Conservation (phyloP, 2,329 filamentous ascomycete genomes). For the Colletotrichum siamense region DNA sequence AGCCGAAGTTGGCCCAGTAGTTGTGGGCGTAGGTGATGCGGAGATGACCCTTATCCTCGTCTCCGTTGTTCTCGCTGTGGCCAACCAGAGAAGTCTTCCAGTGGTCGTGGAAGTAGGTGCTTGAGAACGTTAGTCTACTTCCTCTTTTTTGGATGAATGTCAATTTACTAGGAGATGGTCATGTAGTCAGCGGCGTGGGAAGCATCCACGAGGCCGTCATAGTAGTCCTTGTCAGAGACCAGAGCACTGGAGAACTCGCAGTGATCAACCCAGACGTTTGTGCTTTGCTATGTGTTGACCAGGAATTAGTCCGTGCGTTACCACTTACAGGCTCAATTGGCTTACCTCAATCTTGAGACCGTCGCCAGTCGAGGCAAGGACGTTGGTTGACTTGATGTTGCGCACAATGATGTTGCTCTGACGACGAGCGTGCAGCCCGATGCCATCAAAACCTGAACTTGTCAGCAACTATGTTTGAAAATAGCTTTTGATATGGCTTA, state of each 20-base stretch:
- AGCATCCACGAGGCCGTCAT: constrained; percentile 49
- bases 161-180: constrained; percentile 38
- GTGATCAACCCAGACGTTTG: constrained; percentile 55
- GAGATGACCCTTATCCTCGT: constrained; percentile 63
- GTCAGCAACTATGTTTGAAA: neutral
- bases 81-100: constrained; percentile 68
- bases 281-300: constrained; percentile 50
- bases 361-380: constrained; percentile 45
- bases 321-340: rapidly evolving
- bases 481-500: neutral
- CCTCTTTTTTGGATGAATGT: no score
- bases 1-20: constrained; percentile 65
- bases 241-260: constrained; percentile 43
- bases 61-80: constrained; percentile 63
- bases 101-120: constrained; percentile 51
- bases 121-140: neutral
- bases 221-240: constrained; percentile 44
- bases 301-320: constrained; percentile 45
- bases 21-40: constrained; percentile 67
- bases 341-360: constrained; percentile 35
- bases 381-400: constrained; percentile 53
- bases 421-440: constrained; percentile 46
- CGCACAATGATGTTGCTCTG: constrained; percentile 61
- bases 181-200: constrained; percentile 48
- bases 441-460: constrained; percentile 26